Base-by-base conservation (phyloP, 179 eudicot species). In the Corrigiola litoralis region DNA sequence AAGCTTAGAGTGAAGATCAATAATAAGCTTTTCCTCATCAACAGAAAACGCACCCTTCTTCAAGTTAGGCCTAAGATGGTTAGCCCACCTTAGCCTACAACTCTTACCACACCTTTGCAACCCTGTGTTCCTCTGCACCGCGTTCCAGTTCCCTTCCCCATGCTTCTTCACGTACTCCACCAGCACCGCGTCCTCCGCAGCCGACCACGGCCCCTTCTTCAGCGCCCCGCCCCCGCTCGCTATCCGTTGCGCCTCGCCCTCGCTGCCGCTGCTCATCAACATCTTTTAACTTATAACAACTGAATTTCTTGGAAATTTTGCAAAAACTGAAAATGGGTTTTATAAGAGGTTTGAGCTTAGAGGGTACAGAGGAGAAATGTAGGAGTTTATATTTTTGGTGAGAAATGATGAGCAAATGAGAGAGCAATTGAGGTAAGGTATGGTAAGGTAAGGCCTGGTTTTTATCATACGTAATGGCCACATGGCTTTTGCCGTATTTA, bases 121-220 rank as follows among this genome's bases (percentile, higher is more conserved):
- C 0, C 81, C 77, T 0, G 90, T 82, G 46, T 70, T 72, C 28
- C 70, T 78, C 77, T 82, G 84, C 14, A 85, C 77, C 0, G 79
- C 75, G 31, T 78, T 81, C 90, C 90, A 85, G 50, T 82, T 82
- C 0, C 81, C 77, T 23, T 72, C 72, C 2, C 90, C 90, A 12
- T 80, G 61, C 40, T 76, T 70, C 52, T 68, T 74, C 61, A 85
- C 85, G 23, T 77, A 81, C 2, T 72, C 82, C 2, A 66, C 54
- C 68, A 85, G 32, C 21, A 78, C 77, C 46, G 75, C 77, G 42
- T 85, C 90, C 63, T 85, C 90, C 9, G 73, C 73, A 4, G 81
- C 75, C 4, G 85, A 80, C 90, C 90, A 85, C n/a, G 87, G 84
- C 29, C 90, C 87, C 56, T 82, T 85, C 77, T 82, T 85, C 64